A percentile compares a stretch with the other conserved stretches of the same genome.
These are phyloP conservation scores for Pezizomycotina sp. DNA, from an alignment of 2,329 filamentous ascomycete genomes.

Conservation along the genomic window DNA sequence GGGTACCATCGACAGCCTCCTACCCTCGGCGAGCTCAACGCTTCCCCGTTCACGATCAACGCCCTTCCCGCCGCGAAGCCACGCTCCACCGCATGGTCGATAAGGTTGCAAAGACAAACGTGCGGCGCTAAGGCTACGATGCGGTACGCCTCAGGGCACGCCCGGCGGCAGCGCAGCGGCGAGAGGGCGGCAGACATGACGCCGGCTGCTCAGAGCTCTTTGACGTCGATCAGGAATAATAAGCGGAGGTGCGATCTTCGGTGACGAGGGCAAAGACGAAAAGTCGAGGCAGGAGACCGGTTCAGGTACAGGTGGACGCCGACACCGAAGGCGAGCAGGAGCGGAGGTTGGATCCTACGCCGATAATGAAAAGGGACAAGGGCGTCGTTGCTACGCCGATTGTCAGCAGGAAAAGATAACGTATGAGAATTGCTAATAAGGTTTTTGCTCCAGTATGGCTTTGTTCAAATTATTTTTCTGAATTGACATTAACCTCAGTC, in stretches of 20 bases:
- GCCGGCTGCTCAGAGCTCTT: conserved; percentile 55
- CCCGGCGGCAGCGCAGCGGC: conserved; percentile 39
- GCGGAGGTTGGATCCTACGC: conserved; percentile 13
- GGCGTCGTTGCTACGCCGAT: too few relatives aligned
- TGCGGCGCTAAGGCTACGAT: conserved; percentile 36
- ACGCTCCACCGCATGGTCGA: conserved; percentile 80
- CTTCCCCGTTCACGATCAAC: conserved; percentile 65
- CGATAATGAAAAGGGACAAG: conserved; percentile 11
- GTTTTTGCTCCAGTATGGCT: conserved; percentile 1
- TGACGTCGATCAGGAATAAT: conserved; percentile 38
- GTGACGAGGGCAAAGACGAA: conserved; percentile 10
- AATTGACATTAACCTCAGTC: conserved; percentile 3
- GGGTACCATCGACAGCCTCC: conserved; percentile 24
- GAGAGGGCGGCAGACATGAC: conserved; percentile 49
- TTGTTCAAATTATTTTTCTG: conserved; percentile 5
- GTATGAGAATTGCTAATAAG: conserved; percentile 4
- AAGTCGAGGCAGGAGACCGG: conserved; percentile 5
- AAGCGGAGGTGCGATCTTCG: conserved; percentile 13
- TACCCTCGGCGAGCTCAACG: conserved; percentile 33
- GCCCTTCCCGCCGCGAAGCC: conserved; percentile 58
- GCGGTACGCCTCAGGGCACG: conserved; percentile 31
- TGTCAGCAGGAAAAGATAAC: conserved; percentile 2
- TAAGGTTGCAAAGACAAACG: conserved; percentile 58
- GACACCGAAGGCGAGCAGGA: conserved; percentile 20
- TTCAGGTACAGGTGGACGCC: conserved; percentile 20